Evolutionary conservation across 139 green algal species (phyloP).

Genomic region (Medakamo hakoo): DNA sequence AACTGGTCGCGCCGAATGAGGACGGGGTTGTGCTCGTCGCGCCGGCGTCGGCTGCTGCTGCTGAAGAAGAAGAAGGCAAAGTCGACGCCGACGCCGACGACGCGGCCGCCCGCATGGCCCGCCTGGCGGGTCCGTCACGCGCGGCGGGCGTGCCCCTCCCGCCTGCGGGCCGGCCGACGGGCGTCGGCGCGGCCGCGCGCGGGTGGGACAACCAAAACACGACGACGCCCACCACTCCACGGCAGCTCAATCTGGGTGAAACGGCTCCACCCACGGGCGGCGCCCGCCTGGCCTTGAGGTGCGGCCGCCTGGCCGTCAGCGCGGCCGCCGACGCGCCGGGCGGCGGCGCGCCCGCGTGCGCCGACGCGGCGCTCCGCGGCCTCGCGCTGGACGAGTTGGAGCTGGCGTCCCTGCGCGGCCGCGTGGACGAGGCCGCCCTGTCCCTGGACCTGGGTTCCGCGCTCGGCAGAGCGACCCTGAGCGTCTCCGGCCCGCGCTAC

Average conservation of each 20-base stretch:
- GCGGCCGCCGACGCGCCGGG: conserved; percentile 13
- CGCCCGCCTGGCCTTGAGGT: conserved; percentile 26
- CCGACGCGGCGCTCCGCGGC: conserved; percentile 11
- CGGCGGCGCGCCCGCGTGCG: too few species aligned
- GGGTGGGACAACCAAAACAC: too few species aligned
- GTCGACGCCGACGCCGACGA: neutral
- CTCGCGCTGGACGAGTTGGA: conserved; percentile 77
- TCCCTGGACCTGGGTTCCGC: conserved; percentile 48
- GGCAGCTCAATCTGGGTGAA: too few species aligned
- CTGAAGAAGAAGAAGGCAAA: too few species aligned
- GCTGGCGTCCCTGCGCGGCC: conserved; percentile 58
- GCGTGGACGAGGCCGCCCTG: conserved; percentile 39
- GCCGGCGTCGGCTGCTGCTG: neutral
- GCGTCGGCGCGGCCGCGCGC: too few species aligned
- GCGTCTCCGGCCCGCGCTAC: conserved; percentile 41
- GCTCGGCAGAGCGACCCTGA: conserved; percentile 27
- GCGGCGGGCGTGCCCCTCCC: neutral
- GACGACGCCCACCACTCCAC: too few species aligned
- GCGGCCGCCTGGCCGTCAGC: conserved; percentile 22
- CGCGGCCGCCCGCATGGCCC: neutral
- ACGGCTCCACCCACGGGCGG: conserved; percentile 2
- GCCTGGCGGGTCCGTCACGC: neutral
- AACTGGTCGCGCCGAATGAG: conserved; percentile 47
- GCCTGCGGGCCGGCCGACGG: neutral
- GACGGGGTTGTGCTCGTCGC: too few species aligned